Conservation (phyloP, 805 yeast species). For the Hanseniaspora occidentalis region DNA sequence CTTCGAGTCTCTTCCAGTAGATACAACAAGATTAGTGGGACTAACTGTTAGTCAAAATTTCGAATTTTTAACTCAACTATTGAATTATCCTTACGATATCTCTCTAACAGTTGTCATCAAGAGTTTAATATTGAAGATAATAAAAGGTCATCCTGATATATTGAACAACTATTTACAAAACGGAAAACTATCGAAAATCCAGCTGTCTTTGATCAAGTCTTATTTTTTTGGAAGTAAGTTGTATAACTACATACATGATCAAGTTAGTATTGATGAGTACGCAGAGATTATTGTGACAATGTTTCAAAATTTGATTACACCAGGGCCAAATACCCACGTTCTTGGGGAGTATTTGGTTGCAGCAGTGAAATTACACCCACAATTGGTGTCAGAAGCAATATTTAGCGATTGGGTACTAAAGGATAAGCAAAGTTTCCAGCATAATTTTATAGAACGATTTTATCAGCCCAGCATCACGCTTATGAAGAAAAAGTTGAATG, state of each 20-base stretch:
- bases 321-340: neutral
- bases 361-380: slow-evolving; percentile 1
- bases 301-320: neutral
- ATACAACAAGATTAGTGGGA: too few species aligned
- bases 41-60: too few species aligned
- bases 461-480: neutral
- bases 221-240: slow-evolving; percentile 23
- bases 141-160: too few species aligned
- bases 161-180: neutral
- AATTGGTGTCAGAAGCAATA: slow-evolving; percentile 1
- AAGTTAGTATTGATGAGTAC: slow-evolving; percentile 13
- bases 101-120: too few species aligned
- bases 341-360: slow-evolving; percentile 3
- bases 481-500: slow-evolving; percentile 1
- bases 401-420: neutral
- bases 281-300: slow-evolving; percentile 5
- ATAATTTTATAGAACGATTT: slow-evolving; percentile 1
- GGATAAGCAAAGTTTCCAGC: neutral
- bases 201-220: slow-evolving; percentile 11
- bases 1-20: too few species aligned
- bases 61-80: too few species aligned
- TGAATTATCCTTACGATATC: too few species aligned
- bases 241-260: slow-evolving; percentile 15
- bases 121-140: too few species aligned
- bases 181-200: slow-evolving; percentile 1